phyloP scores from a whole-genome alignment of 805 yeast genomes.

The Tetrapisispora pingtungensis region DNA sequence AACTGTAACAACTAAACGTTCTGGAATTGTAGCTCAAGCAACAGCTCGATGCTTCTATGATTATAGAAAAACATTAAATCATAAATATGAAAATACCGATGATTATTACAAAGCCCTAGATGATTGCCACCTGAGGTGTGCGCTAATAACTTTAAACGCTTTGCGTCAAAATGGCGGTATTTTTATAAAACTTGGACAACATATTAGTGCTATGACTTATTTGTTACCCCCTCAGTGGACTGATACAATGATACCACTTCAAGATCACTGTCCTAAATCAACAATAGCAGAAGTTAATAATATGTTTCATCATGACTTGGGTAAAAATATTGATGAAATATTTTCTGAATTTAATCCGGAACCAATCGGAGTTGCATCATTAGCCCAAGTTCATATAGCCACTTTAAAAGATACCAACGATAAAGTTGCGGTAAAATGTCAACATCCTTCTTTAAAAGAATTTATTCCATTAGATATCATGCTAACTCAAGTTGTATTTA shows the following conservation, averaged over 20 bases:
- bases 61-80: slow-evolving; percentile 49
- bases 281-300: slow-evolving; percentile 55
- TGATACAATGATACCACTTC: slow-evolving; percentile 82
- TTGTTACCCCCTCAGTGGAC: slow-evolving; percentile 93
- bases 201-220: slow-evolving; percentile 84
- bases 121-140: slow-evolving; percentile 66
- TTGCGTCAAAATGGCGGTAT: slow-evolving; percentile 83
- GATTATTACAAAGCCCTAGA: slow-evolving; percentile 44
- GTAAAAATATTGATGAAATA: slow-evolving; percentile 45
- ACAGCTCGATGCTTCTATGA: slow-evolving; percentile 61
- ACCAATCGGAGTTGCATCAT: slow-evolving; percentile 92
- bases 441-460: slow-evolving; percentile 78
- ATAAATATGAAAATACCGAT: slow-evolving; percentile 34
- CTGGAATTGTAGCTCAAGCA: slow-evolving; percentile 57
- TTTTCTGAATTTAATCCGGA: slow-evolving; percentile 55
- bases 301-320: slow-evolving; percentile 63
- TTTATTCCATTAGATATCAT: slow-evolving; percentile 86
- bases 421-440: slow-evolving; percentile 87
- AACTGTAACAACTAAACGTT: slow-evolving; percentile 36
- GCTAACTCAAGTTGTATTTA: slow-evolving; percentile 68
- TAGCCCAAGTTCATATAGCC: slow-evolving; percentile 92
- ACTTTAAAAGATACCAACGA: slow-evolving; percentile 46
- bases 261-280: slow-evolving; percentile 81
- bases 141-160: slow-evolving; percentile 67
- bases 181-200: slow-evolving; percentile 92